phyloP scores from a whole-genome alignment of 768 basidiomycete species.

The Megacollybia marginata region DNA sequence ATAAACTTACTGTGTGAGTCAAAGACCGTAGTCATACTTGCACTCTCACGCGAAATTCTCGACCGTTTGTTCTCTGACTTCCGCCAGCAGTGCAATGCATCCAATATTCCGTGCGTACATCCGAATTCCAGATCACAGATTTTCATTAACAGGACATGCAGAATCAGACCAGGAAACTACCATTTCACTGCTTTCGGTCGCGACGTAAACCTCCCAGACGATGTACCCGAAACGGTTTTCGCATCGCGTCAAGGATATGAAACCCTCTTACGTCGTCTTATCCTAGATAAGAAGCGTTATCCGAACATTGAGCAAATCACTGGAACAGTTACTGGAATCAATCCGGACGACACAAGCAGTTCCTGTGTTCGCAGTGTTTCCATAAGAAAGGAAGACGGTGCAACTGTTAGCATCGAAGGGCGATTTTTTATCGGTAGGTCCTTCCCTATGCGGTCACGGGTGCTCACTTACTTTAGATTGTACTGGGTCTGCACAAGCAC shows the following conservation, averaged over 20 bases:
- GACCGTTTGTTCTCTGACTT: slow-evolving; percentile 13
- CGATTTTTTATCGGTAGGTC: too few species aligned
- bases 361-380: slow-evolving; percentile 9
- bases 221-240: slow-evolving; percentile 1
- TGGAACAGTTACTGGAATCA: slow-evolving; percentile 20
- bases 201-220: background rate
- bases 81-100: slow-evolving; percentile 10
- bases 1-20: background rate
- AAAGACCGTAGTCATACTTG: slow-evolving; percentile 7
- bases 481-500: too few species aligned
- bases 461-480: too few species aligned
- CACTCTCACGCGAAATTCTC: slow-evolving; percentile 7
- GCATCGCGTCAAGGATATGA: slow-evolving; percentile 18
- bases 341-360: slow-evolving; percentile 7
- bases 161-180: slow-evolving; percentile 10
- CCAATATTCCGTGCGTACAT: slow-evolving; percentile 1
- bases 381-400: slow-evolving; percentile 1
- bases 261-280: slow-evolving; percentile 14
- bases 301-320: slow-evolving; percentile 15
- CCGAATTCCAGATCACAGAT: too few species aligned
- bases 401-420: too few species aligned
- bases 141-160: too few species aligned
- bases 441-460: too few species aligned
- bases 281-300: slow-evolving; percentile 1
- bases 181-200: slow-evolving; percentile 9